These are phyloP conservation scores for Auriculariales sp. DNA, from an alignment of 768 basidiomycete species.

Conservation along the genomic window DNA sequence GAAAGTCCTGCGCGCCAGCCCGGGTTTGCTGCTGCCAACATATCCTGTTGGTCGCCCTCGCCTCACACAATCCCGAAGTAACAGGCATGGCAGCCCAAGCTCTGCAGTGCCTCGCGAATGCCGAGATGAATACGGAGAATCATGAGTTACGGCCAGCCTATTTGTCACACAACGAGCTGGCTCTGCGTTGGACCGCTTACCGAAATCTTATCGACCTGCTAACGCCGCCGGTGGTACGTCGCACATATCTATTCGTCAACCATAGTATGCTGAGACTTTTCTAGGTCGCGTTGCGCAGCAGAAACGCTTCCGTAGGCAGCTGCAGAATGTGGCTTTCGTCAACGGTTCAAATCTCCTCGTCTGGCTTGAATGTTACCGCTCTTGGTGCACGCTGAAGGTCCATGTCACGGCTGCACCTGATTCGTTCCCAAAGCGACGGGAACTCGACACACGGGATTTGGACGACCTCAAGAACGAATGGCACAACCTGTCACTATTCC, in stretches of 20 bases:
- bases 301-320: conserved; percentile 60
- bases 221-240: background rate
- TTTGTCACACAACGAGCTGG: background rate
- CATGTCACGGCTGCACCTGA: conserved; percentile 25
- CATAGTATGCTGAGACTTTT: too few relatives aligned
- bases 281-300: conserved; percentile 67
- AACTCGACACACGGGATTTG: too few relatives aligned
- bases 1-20: conserved; percentile 29
- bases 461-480: background rate
- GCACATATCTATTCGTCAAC: too few relatives aligned
- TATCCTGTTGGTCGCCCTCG: conserved; percentile 56
- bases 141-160: background rate
- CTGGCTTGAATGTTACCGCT: conserved; percentile 72
- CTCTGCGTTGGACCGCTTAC: conserved; percentile 35
- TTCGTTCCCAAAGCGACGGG: background rate
- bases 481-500: background rate
- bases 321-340: conserved; percentile 49
- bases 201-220: conserved; percentile 54
- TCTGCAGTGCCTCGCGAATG: conserved; percentile 50
- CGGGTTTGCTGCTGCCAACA: conserved; percentile 55
- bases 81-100: conserved; percentile 58
- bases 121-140: conserved; percentile 22
- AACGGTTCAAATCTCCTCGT: conserved; percentile 59
- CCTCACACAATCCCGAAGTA: conserved; percentile 51
- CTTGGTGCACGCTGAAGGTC: conserved; percentile 56